Evolutionary conservation across 2,329 filamentous ascomycete species (phyloP), one percentile per base, ranked within the genome.

Genomic region (Colletotrichum plurivorum): DNA sequence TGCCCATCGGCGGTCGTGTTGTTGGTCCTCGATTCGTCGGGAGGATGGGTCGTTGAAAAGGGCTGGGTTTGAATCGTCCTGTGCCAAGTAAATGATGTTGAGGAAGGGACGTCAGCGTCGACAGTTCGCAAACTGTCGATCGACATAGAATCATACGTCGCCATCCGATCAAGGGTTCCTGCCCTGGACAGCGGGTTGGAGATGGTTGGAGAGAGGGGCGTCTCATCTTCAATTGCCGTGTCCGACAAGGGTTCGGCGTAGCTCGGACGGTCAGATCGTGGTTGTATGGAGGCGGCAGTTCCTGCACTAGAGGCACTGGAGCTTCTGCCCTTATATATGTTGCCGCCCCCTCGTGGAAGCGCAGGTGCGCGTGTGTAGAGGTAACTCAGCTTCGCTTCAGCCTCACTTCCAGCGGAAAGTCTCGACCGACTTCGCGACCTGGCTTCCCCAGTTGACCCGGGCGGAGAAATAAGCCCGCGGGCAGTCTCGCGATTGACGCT

Each of bases 401-500:
- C 85, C 36, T 80, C 81, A 60, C 79, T 84, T 16, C 72, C 75
- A 12, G 76, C 77, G 1, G 79, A 78, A n/a, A 74, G 73, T 59
- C 66, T 75, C 63, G 66, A 77, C 57, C 71, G 78, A 67, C 73
- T 74, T 2, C 75, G 73, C 16, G 75, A 76, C 62, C 52, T 72
- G 7, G 43, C n/a, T 53, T 66, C 31, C 27, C 71, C 61, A 18
- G 65, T 56, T 48, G 55, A 49, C 9, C 71, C 65, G 25, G 74
- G 67, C 31, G 71, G 70, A 18, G 76, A 77, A 20, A 80, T 76
- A 6, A 79, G 74, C 9, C 82, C 81, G 27, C 72, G 76, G 8
- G 79, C 82, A 5, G 77, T 77, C 67, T 84, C 81, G 13, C 79
- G 78, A 63, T 80, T 84, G 25, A 84, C 74, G 22, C 80, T 83